phyloP scores from a whole-genome alignment of 345 rosid species.

The Adansonia digitata region DNA sequence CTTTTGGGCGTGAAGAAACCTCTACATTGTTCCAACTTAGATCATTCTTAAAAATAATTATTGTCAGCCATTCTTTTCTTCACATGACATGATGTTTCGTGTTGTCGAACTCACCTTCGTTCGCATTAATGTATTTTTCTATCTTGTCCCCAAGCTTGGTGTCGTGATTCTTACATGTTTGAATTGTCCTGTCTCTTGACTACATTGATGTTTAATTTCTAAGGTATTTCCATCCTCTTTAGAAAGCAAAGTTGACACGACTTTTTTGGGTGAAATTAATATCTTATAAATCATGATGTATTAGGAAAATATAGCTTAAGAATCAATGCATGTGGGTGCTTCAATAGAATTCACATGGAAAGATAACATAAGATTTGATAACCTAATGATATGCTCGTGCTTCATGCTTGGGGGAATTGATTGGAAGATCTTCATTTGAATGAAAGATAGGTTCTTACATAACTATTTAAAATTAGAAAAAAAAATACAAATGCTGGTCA shows the following conservation, averaged over 20 bases:
- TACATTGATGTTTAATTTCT: conserved; percentile 12
- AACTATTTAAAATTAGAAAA: not conserved
- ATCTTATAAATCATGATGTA: not conserved
- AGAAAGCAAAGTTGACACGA: conserved; percentile 3
- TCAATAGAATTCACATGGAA: conserved; percentile 39
- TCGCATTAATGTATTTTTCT: not conserved
- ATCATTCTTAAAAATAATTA: not conserved
- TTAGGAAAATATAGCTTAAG: not conserved
- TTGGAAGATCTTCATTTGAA: conserved; percentile 22
- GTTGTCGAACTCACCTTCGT: not conserved
- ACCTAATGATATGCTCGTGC: conserved; percentile 16
- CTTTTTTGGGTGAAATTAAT: conserved; percentile 6
- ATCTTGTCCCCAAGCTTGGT: not conserved
- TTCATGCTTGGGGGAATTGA: conserved; percentile 13
- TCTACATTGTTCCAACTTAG: not conserved
- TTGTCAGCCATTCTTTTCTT: not conserved
- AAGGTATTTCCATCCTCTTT: not conserved
- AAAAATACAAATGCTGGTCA: conserved; percentile 19
- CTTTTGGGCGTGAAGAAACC: too few species aligned
- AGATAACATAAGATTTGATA: conserved; percentile 28
- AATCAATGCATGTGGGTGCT: conserved; percentile 47
- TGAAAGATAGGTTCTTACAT: conserved; percentile 12
- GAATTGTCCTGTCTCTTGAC: conserved; percentile 18
- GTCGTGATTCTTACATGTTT: conserved; percentile 1
- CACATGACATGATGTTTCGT: conserved; percentile 18